phyloP scores from a whole-genome alignment of 495 filamentous ascomycete genomes.

The Sphaerosporella brunnea region DNA sequence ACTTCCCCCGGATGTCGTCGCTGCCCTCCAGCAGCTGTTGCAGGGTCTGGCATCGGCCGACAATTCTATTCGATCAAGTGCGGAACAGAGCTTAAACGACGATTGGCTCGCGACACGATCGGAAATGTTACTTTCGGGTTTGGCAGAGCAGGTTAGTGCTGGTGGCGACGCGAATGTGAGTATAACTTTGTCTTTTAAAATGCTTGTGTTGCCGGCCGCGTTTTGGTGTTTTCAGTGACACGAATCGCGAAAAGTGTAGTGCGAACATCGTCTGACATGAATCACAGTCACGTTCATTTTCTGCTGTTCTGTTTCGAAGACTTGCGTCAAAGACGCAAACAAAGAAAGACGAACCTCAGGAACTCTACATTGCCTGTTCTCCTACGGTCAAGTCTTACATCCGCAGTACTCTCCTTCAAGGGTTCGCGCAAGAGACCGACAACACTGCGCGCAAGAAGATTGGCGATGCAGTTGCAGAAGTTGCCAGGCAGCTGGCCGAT shows the following conservation, averaged over 20 bases:
- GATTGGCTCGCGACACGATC: slow-evolving; percentile 71
- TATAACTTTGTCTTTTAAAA: slow-evolving; percentile 13
- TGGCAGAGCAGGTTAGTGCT: slow-evolving; percentile 75
- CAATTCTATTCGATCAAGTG: slow-evolving; percentile 64
- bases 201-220: background rate
- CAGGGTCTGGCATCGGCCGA: slow-evolving; percentile 75
- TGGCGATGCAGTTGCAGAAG: slow-evolving; percentile 85
- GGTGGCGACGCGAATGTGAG: slow-evolving; percentile 51
- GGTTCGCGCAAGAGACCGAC: slow-evolving; percentile 50
- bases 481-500: slow-evolving; percentile 86
- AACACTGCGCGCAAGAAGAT: slow-evolving; percentile 76
- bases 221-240: slow-evolving; percentile 5
- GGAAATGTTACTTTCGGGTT: slow-evolving; percentile 74
- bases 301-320: slow-evolving; percentile 84
- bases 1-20: slow-evolving; percentile 61
- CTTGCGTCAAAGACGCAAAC: slow-evolving; percentile 79
- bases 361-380: slow-evolving; percentile 62
- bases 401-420: slow-evolving; percentile 60
- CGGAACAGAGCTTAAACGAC: slow-evolving; percentile 74
- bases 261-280: background rate
- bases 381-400: slow-evolving; percentile 58
- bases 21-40: slow-evolving; percentile 68
- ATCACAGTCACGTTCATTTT: slow-evolving; percentile 64
- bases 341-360: slow-evolving; percentile 48
- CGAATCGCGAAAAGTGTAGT: background rate